Percentiles rank a stretch among this genome's conserved stretches.
Evolutionary conservation across 768 basidiomycete genomes (phyloP).

Genomic region (Phlebiopsis flavidoalba): DNA sequence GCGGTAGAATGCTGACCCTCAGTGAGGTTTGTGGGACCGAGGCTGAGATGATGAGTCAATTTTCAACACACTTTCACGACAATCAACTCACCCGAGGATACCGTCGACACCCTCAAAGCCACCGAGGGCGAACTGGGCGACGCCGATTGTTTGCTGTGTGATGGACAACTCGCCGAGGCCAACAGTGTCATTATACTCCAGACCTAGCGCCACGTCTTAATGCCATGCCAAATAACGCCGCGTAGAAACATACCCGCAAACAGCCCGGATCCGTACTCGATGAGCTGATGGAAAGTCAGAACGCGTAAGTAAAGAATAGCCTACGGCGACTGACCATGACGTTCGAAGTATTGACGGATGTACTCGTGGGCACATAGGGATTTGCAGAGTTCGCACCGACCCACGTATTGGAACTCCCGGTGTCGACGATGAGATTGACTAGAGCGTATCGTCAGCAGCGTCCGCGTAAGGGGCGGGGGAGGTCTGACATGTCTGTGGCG

Average conservation of each 20-base stretch:
- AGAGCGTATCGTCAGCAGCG: neutral
- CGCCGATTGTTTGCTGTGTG: slow-evolving; percentile 7
- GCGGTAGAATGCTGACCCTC: neutral
- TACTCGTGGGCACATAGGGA: slow-evolving; percentile 5
- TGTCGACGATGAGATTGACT: slow-evolving; percentile 12
- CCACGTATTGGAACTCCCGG: slow-evolving; percentile 15
- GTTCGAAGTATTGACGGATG: neutral
- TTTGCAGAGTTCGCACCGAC: slow-evolving; percentile 4
- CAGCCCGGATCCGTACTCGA: slow-evolving; percentile 10
- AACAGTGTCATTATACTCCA: slow-evolving; percentile 34
- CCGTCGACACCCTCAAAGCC: slow-evolving; percentile 1
- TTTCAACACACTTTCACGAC: neutral
- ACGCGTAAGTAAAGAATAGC: neutral
- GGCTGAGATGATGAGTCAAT: slow-evolving; percentile 21
- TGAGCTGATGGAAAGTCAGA: neutral
- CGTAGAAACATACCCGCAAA: neutral
- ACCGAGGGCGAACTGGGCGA: neutral
- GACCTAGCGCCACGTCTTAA: neutral
- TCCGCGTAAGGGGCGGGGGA: too few species aligned
- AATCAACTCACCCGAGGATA: slow-evolving; percentile 3
- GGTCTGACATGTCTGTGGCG: neutral
- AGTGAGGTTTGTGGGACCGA: slow-evolving; percentile 56
- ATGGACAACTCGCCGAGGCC: slow-evolving; percentile 31
- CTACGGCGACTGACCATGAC: neutral
- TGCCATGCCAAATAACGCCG: neutral